phyloP scores from a whole-genome alignment of 805 yeast species.

The Lipomyces kockii region DNA sequence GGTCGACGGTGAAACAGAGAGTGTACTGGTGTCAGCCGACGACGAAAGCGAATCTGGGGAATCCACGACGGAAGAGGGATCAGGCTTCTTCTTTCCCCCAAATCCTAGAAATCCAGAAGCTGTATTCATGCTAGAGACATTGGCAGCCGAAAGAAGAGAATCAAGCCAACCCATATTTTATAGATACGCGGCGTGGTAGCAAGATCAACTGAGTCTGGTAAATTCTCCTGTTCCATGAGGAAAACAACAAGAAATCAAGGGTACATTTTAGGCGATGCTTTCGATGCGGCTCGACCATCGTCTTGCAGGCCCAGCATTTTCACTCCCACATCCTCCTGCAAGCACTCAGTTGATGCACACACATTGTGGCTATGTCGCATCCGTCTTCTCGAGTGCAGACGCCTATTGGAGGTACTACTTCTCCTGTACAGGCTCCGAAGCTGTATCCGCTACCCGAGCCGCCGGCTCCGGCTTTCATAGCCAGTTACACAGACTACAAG shows the following conservation, averaged over 20 bases:
- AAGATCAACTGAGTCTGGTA: not conserved
- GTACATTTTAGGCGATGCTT: no score
- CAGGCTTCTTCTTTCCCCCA: conserved; percentile 18
- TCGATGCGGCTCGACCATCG: no score
- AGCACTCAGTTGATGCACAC: not conserved
- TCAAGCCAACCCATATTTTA: conserved; percentile 23
- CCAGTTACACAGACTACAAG: conserved; percentile 57
- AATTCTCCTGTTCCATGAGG: no score
- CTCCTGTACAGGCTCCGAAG: conserved; percentile 30
- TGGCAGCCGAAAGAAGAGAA: conserved; percentile 9
- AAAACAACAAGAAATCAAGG: no score
- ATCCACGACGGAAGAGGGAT: not conserved
- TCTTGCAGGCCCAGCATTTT: not conserved
- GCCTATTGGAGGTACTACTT: not conserved
- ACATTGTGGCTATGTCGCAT: not conserved
- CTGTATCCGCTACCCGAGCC: conserved; percentile 42
- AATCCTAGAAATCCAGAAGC: conserved; percentile 26
- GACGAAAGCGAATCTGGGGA: not conserved
- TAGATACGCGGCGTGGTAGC: not conserved
- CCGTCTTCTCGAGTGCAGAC: conserved; percentile 5
- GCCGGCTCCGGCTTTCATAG: conserved; percentile 43
- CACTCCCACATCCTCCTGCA: not conserved
- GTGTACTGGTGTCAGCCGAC: not conserved
- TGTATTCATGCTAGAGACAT: conserved; percentile 5
- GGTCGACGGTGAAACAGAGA: conserved; percentile 26